phyloP scores from a whole-genome alignment of 2,329 filamentous ascomycete species.

The Tolypocladium album region DNA sequence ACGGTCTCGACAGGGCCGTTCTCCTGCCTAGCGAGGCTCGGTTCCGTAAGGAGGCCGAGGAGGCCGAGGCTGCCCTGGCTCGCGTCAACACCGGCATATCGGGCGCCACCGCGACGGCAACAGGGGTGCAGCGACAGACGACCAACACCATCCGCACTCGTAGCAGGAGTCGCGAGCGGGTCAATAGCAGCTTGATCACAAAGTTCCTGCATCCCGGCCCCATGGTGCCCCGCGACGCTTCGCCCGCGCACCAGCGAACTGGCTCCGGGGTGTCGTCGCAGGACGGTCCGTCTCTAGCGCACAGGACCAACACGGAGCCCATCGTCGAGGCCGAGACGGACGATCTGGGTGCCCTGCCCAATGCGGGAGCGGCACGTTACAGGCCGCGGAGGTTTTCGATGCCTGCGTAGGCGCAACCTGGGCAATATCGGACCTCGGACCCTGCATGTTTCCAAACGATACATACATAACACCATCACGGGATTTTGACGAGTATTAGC shows the following conservation, averaged over 20 bases:
- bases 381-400: slow-evolving; percentile 17
- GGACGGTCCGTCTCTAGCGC: slow-evolving; percentile 1
- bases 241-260: slow-evolving; percentile 11
- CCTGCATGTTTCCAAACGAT: not conserved
- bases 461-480: not conserved
- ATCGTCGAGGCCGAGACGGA: slow-evolving; percentile 14
- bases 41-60: slow-evolving; percentile 40
- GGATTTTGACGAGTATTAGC: not conserved
- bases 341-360: slow-evolving; percentile 13
- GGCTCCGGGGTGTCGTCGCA: slow-evolving; percentile 14
- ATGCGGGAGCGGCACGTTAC: slow-evolving; percentile 12
- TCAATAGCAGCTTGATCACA: slow-evolving; percentile 31
- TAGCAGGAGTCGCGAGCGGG: slow-evolving; percentile 26
- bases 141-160: slow-evolving; percentile 19
- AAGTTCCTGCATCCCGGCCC: slow-evolving; percentile 40
- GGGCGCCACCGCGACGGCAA: slow-evolving; percentile 12
- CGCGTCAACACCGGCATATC: slow-evolving; percentile 25
- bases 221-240: slow-evolving; percentile 18
- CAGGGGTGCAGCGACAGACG: slow-evolving; percentile 17
- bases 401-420: slow-evolving; percentile 8
- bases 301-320: slow-evolving; percentile 14
- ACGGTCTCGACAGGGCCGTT: slow-evolving; percentile 53
- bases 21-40: slow-evolving; percentile 47
- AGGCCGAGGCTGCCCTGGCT: slow-evolving; percentile 28
- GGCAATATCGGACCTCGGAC: no score